Evolutionary conservation across 306 rosid genomes (phyloP).

Genomic region (Medicago arabica): DNA sequence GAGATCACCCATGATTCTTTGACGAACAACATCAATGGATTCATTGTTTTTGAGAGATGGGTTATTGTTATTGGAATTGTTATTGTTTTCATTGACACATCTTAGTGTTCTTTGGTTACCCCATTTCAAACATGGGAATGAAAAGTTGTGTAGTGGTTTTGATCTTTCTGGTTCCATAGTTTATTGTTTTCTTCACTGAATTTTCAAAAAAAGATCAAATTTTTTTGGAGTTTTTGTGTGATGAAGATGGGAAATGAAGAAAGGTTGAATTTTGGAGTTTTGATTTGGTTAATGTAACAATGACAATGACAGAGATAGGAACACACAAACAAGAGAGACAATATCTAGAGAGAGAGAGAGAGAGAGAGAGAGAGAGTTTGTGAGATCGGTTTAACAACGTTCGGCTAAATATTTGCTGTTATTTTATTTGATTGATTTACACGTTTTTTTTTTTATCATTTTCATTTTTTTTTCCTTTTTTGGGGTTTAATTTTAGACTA

Average conservation of each 20-base stretch:
- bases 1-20: conserved; percentile 48
- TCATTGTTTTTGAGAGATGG: conserved; percentile 39
- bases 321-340: neutral
- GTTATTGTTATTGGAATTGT: conserved; percentile 29
- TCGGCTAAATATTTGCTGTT: conserved; percentile 35
- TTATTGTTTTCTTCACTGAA: neutral
- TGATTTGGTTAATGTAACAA: conserved; percentile 9
- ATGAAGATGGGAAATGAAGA: conserved; percentile 3
- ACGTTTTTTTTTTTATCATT: neutral
- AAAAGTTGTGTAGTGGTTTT: conserved; percentile 65
- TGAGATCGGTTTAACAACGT: conserved; percentile 44
- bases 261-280: neutral
- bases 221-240: neutral
- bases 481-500: too few relatives aligned
- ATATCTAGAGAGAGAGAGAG: conserved; percentile 4
- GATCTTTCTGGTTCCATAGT: conserved; percentile 57
- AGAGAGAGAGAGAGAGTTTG: conserved; percentile 1
- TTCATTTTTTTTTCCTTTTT: too few relatives aligned
- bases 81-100: conserved; percentile 44
- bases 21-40: conserved; percentile 35
- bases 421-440: conserved; percentile 1
- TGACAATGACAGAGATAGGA: conserved; percentile 36
- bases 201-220: neutral
- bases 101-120: conserved; percentile 58
- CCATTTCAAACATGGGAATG: conserved; percentile 68